Evolutionary conservation across 306 rosid genomes (phyloP).

Genomic region (Pueraria montana): DNA sequence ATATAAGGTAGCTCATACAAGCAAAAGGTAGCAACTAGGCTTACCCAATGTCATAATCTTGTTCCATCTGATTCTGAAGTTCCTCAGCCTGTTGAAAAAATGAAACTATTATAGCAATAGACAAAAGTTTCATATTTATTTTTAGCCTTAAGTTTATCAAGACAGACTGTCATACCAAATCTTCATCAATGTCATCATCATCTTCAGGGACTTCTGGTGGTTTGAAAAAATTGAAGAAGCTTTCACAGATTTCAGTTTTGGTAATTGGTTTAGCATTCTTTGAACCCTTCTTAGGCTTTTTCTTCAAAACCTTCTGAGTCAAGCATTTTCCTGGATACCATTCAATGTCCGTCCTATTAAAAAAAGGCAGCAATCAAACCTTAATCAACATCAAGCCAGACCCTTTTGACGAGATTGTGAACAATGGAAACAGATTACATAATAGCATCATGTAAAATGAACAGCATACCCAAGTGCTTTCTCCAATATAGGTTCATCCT

Average conservation of each 20-base stretch:
- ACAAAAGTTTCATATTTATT: background rate
- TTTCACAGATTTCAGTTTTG: conserved; percentile 90
- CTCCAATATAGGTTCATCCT: conserved; percentile 90
- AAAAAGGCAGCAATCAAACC: conserved; percentile 21
- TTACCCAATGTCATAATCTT: conserved; percentile 93
- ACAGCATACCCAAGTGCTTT: conserved; percentile 81
- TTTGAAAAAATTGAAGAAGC: conserved; percentile 90
- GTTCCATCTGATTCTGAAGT: conserved; percentile 87
- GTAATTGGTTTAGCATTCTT: conserved; percentile 92
- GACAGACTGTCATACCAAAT: conserved; percentile 56
- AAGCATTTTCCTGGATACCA: conserved; percentile 87
- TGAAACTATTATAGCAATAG: background rate
- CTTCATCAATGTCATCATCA: conserved; percentile 91
- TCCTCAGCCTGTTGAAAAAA: conserved; percentile 76
- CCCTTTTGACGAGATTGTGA: background rate
- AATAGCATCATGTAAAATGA: background rate
- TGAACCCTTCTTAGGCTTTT: conserved; percentile 95
- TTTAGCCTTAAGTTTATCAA: background rate
- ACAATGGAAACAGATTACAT: background rate
- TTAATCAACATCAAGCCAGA: background rate
- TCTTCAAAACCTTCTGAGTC: conserved; percentile 93
- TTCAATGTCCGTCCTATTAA: conserved; percentile 80
- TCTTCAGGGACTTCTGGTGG: conserved; percentile 97
- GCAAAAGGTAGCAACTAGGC: conserved; percentile 16
- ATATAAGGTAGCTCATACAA: background rate